These are phyloP conservation scores for Mycena indigotica DNA, from an alignment of 768 basidiomycete species.

Conservation along the genomic window DNA sequence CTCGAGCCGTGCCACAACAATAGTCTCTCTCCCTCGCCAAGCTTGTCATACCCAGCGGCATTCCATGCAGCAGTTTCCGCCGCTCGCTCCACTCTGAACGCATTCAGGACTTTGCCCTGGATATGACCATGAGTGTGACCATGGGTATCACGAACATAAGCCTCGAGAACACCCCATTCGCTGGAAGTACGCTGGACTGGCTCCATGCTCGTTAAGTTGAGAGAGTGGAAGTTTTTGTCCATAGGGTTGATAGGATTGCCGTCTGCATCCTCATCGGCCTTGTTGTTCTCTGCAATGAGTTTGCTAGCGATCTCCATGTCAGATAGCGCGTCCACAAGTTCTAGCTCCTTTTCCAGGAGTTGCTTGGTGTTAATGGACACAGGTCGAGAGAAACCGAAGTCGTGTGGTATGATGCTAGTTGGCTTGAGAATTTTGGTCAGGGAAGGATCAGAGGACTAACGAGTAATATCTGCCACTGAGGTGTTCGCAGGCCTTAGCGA, in stretches of 20 bases:
- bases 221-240: conserved; percentile 56
- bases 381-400: conserved; percentile 55
- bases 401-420: conserved; percentile 60
- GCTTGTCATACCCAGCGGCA: conserved; percentile 45
- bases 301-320: conserved; percentile 69
- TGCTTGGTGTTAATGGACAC: conserved; percentile 41
- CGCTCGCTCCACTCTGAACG: conserved; percentile 56
- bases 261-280: conserved; percentile 36
- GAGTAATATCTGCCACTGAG: conserved; percentile 60
- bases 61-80: conserved; percentile 41
- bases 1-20: conserved; percentile 67
- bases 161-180: conserved; percentile 51
- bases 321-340: conserved; percentile 64
- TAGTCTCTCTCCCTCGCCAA: conserved; percentile 51
- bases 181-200: conserved; percentile 41
- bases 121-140: conserved; percentile 55
- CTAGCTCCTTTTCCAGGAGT: conserved; percentile 46
- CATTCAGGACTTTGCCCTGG: conserved; percentile 44
- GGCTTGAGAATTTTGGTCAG: not conserved
- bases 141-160: conserved; percentile 57
- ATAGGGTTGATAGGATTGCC: conserved; percentile 57
- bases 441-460: conserved; percentile 34
- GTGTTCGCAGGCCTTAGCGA: conserved; percentile 43
- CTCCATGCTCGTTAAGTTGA: conserved; percentile 54
- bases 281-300: conserved; percentile 44